Percentiles rank a stretch among this genome's conserved stretches.
phyloP scores from a whole-genome alignment of 1,284 basidiomycete genomes.

The Rhodotorula glutinis region DNA sequence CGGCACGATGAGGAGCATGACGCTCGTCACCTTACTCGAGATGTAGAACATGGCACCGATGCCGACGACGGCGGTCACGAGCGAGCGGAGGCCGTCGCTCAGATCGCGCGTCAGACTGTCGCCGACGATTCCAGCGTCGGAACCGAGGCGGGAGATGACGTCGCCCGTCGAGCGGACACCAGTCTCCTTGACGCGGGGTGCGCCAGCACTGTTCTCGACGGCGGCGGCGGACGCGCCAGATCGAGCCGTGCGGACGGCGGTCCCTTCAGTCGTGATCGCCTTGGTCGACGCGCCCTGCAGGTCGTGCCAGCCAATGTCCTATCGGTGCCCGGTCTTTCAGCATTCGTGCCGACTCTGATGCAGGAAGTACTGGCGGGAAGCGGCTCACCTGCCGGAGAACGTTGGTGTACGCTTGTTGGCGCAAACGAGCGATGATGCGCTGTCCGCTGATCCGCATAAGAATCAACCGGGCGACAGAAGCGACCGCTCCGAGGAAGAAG shows the following conservation, averaged over 20 bases:
- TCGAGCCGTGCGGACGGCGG: background rate
- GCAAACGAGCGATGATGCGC: conserved; percentile 83
- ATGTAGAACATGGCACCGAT: conserved; percentile 96
- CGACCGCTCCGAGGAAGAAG: conserved; percentile 83
- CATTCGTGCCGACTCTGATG: background rate
- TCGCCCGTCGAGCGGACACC: conserved; percentile 93
- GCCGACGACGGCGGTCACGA: conserved; percentile 85
- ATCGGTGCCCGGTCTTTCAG: no score
- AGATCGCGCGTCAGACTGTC: conserved; percentile 89
- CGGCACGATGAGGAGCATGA: conserved; percentile 87
- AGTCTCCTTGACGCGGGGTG: conserved; percentile 56
- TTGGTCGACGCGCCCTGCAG: conserved; percentile 36
- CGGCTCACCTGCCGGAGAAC: conserved; percentile 71
- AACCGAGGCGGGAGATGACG: conserved; percentile 83
- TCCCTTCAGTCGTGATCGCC: background rate
- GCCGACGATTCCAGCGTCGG: conserved; percentile 90
- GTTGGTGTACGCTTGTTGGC: conserved; percentile 76
- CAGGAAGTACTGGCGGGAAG: background rate
- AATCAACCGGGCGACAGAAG: conserved; percentile 77
- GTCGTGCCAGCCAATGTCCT: conserved; percentile 45
- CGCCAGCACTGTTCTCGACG: conserved; percentile 9
- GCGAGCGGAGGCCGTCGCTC: conserved; percentile 80
- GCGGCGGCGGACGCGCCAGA: background rate
- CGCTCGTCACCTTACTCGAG: conserved; percentile 79
- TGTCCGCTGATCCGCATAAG: conserved; percentile 86